phyloP scores from a whole-genome alignment of 305 asterid species.

The Galium porrigens region DNA sequence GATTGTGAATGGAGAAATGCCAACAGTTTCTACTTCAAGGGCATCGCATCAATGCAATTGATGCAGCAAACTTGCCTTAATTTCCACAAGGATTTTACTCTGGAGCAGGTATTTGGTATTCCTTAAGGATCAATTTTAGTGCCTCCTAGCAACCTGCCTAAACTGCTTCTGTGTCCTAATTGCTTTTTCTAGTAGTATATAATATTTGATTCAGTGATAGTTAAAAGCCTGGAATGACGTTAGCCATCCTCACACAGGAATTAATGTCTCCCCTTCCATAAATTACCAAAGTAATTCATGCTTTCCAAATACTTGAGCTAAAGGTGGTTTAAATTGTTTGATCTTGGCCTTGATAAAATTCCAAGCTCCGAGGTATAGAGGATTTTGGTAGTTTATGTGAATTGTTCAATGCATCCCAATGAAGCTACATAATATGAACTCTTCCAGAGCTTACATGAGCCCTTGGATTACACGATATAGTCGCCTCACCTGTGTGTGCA shows the following conservation, averaged over 20 bases:
- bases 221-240: not conserved
- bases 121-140: slow-evolving; percentile 6
- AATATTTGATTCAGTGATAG: not conserved
- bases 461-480: too few species aligned
- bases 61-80: slow-evolving; percentile 51
- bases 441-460: not conserved
- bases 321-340: not conserved
- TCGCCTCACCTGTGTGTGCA: too few species aligned
- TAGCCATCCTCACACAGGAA: not conserved
- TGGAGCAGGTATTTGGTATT: slow-evolving; percentile 68
- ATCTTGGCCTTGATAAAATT: not conserved
- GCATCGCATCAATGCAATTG: slow-evolving; percentile 48
- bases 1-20: slow-evolving; percentile 50
- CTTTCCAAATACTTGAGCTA: not conserved
- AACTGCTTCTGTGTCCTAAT: not conserved
- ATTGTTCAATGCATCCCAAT: not conserved
- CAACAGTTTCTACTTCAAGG: slow-evolving; percentile 68
- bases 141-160: not conserved
- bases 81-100: slow-evolving; percentile 72
- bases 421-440: not conserved
- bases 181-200: not conserved
- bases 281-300: not conserved
- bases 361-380: not conserved
- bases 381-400: not conserved
- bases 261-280: not conserved